phyloP scores from a whole-genome alignment of 441 rosid genomes.

The Bocquillonia castaneifolia region DNA sequence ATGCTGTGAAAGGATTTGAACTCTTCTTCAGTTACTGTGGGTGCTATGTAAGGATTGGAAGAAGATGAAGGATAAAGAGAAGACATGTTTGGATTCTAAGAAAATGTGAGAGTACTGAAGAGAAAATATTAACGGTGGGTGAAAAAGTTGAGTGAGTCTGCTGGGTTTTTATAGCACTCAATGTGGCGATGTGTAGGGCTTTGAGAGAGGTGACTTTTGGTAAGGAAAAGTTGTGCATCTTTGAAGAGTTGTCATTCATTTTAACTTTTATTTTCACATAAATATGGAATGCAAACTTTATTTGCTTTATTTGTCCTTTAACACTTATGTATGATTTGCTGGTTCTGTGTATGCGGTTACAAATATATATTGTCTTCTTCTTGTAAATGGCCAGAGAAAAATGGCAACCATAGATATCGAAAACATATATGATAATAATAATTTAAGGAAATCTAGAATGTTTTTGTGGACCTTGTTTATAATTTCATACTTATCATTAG shows the following conservation, averaged over 20 bases:
- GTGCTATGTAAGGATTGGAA: not conserved
- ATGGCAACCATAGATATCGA: no score
- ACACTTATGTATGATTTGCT: not conserved
- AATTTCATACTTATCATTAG: no score
- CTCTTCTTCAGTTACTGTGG: slow-evolving; percentile 30
- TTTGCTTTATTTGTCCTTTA: slow-evolving; percentile 15
- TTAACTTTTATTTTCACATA: no score
- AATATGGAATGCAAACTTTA: not conserved
- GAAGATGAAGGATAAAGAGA: slow-evolving; percentile 11
- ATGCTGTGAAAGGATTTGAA: slow-evolving; percentile 43
- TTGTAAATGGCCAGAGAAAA: no score
- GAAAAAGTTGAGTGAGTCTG: not conserved
- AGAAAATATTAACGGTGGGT: not conserved
- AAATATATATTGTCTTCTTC: no score
- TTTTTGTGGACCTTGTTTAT: no score
- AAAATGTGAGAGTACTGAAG: not conserved
- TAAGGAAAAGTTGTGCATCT: slow-evolving; percentile 4
- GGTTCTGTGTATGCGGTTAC: not conserved
- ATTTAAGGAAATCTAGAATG: no score
- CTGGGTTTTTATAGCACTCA: not conserved
- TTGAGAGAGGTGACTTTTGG: slow-evolving; percentile 6
- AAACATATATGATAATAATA: no score
- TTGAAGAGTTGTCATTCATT: slow-evolving; percentile 17
- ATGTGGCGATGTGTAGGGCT: not conserved
- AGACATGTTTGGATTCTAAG: not conserved